Percentiles rank a stretch among this genome's conserved stretches.
Conservation (phyloP, 164 flowering plant genomes). For the Dillenia turbinata region DNA sequence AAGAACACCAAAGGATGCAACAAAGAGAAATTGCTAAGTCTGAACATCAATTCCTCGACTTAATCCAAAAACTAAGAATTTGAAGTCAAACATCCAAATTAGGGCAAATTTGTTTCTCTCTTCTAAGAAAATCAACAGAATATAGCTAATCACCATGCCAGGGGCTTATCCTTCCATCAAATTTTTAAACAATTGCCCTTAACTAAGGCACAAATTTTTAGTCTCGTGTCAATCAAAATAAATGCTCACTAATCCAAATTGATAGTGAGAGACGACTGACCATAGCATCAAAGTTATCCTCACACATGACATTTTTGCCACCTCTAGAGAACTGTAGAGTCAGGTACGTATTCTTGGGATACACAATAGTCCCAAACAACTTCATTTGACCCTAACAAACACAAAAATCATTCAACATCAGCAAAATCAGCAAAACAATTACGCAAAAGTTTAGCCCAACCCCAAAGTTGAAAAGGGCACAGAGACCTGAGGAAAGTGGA, state of each 20-base stretch:
- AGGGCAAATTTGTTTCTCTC: too few species aligned
- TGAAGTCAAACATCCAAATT: too few species aligned
- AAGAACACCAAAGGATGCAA: not conserved
- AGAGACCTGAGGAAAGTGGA: constrained; percentile 86
- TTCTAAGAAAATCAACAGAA: too few species aligned
- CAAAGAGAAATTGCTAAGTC: too few species aligned
- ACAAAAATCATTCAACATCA: not conserved
- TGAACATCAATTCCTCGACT: too few species aligned
- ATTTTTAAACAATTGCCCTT: too few species aligned
- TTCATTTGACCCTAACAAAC: constrained; percentile 76
- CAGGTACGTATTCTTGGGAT: constrained; percentile 83
- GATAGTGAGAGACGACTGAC: constrained; percentile 30
- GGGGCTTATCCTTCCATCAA: too few species aligned
- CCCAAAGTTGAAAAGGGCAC: not conserved
- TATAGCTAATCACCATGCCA: too few species aligned
- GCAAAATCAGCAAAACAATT: not conserved
- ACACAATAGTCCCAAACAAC: constrained; percentile 88
- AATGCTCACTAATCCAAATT: too few species aligned
- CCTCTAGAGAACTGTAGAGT: constrained; percentile 79
- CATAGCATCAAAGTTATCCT: constrained; percentile 88
- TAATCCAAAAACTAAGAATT: too few species aligned
- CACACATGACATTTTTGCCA: constrained; percentile 82
- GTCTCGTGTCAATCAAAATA: too few species aligned
- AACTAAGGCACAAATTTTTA: too few species aligned
- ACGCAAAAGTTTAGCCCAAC: not conserved